These are phyloP conservation scores for Fusarium sp. DNA, from an alignment of 2,329 filamentous ascomycete species.

Conservation along the genomic window DNA sequence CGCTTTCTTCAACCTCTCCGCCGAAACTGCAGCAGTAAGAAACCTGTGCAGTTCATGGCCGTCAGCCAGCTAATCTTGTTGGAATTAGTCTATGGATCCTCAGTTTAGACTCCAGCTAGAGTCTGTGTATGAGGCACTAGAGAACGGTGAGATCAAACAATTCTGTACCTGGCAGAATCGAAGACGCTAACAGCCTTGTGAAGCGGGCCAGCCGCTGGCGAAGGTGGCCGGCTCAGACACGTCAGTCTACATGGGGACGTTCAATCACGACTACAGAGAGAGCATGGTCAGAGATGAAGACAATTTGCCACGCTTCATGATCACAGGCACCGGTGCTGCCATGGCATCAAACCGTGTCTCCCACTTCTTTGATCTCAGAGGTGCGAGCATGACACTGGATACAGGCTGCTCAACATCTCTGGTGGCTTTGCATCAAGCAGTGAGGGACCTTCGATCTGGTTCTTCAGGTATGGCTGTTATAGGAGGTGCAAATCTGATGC, in stretches of 20 bases:
- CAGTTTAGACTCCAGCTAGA: slow-evolving; percentile 1
- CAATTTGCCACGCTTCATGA: too few relatives aligned
- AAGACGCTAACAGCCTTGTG: too few relatives aligned
- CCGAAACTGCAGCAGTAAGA: background rate
- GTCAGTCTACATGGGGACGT: slow-evolving; percentile 1
- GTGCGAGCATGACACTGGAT: too few relatives aligned
- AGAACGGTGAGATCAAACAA: background rate
- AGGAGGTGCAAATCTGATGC: slow-evolving; percentile 3
- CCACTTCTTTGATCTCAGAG: too few relatives aligned
- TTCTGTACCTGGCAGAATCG: too few relatives aligned
- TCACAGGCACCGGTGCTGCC: too few relatives aligned
- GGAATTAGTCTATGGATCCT: background rate
- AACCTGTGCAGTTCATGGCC: background rate
- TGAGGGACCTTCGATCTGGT: too few relatives aligned
- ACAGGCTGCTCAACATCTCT: too few relatives aligned
- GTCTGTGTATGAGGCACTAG: slow-evolving; percentile 1
- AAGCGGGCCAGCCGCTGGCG: background rate
- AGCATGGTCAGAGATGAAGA: background rate
- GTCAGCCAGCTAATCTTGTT: background rate
- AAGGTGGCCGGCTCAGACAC: background rate
- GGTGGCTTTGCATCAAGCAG: too few relatives aligned
- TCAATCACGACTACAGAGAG: slow-evolving; percentile 3
- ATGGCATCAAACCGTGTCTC: too few relatives aligned
- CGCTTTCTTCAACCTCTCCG: background rate
- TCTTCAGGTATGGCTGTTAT: slow-evolving; percentile 1